These are phyloP conservation scores for Salix arbutifolia DNA, from an alignment of 345 rosid genomes.

Conservation along the genomic window DNA sequence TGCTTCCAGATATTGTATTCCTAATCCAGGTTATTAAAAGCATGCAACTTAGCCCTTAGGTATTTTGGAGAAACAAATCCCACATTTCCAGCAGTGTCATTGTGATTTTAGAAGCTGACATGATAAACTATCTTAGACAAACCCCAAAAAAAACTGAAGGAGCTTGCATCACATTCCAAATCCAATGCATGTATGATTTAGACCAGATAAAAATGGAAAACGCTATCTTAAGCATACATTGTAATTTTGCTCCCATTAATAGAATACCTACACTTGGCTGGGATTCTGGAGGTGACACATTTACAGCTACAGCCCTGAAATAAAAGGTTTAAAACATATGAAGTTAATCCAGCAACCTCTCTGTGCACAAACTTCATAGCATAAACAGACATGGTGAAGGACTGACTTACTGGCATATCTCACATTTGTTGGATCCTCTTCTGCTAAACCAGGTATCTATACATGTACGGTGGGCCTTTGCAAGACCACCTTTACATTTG, in stretches of 20 bases:
- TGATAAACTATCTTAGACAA: neutral
- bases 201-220: constrained; percentile 5
- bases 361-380: neutral
- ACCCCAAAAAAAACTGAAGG: neutral
- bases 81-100: neutral
- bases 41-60: neutral
- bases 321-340: constrained; percentile 11
- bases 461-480: constrained; percentile 72
- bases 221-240: neutral
- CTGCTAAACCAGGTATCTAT: constrained; percentile 83
- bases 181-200: neutral
- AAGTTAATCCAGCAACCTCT: neutral
- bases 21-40: neutral
- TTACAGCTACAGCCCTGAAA: constrained; percentile 62
- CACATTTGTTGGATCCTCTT: constrained; percentile 81
- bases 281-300: constrained; percentile 68
- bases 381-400: constrained; percentile 1
- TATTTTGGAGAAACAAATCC: neutral
- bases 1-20: neutral
- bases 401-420: constrained; percentile 86
- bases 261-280: constrained; percentile 58
- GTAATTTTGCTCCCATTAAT: constrained; percentile 2
- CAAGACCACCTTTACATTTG: constrained; percentile 79
- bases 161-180: neutral
- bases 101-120: neutral